phyloP scores from a whole-genome alignment of 1,284 basidiomycete genomes.

The Papiliotrema laurentii region DNA sequence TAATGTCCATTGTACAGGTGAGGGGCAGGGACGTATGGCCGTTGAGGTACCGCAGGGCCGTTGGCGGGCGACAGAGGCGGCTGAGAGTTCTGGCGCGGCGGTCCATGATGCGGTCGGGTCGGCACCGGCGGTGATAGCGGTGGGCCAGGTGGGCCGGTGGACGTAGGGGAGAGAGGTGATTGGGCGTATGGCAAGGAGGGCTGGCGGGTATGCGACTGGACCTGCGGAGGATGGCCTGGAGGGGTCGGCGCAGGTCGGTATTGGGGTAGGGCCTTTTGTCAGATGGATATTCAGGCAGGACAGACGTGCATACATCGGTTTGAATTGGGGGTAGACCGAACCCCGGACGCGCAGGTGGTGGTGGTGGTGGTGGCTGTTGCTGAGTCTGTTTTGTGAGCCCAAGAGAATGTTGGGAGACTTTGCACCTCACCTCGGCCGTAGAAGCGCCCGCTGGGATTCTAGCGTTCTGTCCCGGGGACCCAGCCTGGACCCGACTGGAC shows the following conservation, averaged over 20 bases:
- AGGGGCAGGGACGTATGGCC: constrained; percentile 8
- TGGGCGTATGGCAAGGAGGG: constrained; percentile 12
- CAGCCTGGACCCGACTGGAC: background rate
- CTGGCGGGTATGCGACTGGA: constrained; percentile 12
- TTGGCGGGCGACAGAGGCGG: constrained; percentile 6
- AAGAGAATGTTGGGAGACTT: too few species aligned
- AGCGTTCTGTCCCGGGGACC: too few species aligned
- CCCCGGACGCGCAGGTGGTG: constrained; percentile 27
- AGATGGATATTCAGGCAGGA: background rate
- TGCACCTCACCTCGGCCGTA: background rate
- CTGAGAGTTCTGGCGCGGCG: constrained; percentile 8
- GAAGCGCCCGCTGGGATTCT: too few species aligned
- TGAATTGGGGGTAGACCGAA: constrained; percentile 7
- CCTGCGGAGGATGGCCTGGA: constrained; percentile 14
- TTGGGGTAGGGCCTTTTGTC: constrained; percentile 22
- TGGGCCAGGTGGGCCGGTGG: background rate
- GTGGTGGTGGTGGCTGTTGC: constrained; percentile 20
- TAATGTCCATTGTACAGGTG: too few species aligned
- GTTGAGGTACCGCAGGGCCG: constrained; percentile 7
- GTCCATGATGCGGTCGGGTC: constrained; percentile 16
- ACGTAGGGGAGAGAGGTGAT: constrained; percentile 12
- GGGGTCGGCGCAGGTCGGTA: constrained; percentile 31
- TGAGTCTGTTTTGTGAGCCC: background rate
- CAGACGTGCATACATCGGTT: constrained; percentile 8
- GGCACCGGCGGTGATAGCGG: constrained; percentile 16